Evolutionary conservation across 1,284 basidiomycete species (phyloP).

Genomic region (Austroboletus novae-zelandiae): DNA sequence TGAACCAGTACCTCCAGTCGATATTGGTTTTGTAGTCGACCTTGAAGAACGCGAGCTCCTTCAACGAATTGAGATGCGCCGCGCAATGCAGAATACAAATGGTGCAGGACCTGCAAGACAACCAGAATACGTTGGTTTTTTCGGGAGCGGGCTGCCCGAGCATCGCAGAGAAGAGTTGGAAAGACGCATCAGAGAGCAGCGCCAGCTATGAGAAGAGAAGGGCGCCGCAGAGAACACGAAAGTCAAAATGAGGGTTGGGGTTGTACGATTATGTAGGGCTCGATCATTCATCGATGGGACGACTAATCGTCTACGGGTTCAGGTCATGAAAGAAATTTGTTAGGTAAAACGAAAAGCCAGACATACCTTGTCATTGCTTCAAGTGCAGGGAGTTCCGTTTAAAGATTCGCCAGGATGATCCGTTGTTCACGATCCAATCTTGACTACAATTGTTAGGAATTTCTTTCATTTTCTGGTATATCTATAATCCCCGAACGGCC

Average conservation of each 20-base stretch:
- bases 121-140: not conserved
- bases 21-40: slow-evolving; percentile 15
- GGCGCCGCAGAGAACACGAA: not conserved
- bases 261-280: slow-evolving; percentile 18
- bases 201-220: not conserved
- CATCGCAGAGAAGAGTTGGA: not conserved
- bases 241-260: slow-evolving; percentile 12
- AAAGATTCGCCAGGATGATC: no score
- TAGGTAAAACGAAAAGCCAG: no score
- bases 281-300: not conserved
- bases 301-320: no score
- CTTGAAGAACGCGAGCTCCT: slow-evolving; percentile 21
- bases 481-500: no score
- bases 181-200: slow-evolving; percentile 2
- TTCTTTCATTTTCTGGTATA: no score
- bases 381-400: no score
- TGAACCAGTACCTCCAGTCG: not conserved
- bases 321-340: no score
- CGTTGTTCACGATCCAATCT: no score
- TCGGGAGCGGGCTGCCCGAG: not conserved
- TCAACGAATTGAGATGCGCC: slow-evolving; percentile 12
- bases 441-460: no score
- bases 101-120: not conserved
- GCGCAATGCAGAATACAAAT: not conserved
- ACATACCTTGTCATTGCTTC: no score